Conservation (phyloP, 2,329 filamentous ascomycete genomes). For the Botrytis elliptica region DNA sequence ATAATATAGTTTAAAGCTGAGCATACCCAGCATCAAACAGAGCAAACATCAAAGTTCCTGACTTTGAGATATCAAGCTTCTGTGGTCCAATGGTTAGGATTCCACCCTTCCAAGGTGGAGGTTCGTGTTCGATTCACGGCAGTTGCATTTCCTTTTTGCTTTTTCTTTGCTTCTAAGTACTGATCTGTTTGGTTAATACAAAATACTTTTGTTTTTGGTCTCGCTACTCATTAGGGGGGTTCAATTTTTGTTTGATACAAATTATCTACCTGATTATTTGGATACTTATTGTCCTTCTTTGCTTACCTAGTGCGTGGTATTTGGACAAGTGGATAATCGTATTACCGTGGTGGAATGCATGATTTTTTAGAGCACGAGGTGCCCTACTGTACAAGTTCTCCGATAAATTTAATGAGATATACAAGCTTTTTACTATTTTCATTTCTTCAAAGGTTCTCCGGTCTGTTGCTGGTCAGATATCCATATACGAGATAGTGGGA, state of each 20-base stretch:
- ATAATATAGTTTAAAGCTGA: background rate
- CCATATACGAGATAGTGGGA: background rate
- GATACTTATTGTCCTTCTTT: background rate
- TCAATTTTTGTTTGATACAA: background rate
- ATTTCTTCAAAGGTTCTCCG: background rate
- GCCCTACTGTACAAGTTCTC: background rate
- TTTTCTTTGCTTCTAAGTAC: background rate
- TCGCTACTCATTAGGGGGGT: background rate
- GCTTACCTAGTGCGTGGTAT: background rate
- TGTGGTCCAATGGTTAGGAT: constrained; percentile 21
- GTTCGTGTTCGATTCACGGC: constrained; percentile 18
- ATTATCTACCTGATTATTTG: background rate
- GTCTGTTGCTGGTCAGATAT: background rate
- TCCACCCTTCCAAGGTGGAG: constrained; percentile 21
- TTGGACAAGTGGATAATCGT: background rate
- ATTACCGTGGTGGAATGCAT: background rate
- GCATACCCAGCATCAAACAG: background rate
- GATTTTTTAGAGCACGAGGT: background rate
- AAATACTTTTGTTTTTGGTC: background rate
- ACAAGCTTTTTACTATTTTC: background rate
- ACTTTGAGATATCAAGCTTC: background rate
- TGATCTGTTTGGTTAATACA: background rate
- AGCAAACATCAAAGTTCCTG: background rate
- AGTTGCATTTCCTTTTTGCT: background rate
- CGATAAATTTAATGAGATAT: background rate